A percentile compares a stretch with the other conserved stretches of the same genome.
These are phyloP conservation scores for Aegle marmelos DNA, from an alignment of 345 rosid genomes.

Conservation along the genomic window DNA sequence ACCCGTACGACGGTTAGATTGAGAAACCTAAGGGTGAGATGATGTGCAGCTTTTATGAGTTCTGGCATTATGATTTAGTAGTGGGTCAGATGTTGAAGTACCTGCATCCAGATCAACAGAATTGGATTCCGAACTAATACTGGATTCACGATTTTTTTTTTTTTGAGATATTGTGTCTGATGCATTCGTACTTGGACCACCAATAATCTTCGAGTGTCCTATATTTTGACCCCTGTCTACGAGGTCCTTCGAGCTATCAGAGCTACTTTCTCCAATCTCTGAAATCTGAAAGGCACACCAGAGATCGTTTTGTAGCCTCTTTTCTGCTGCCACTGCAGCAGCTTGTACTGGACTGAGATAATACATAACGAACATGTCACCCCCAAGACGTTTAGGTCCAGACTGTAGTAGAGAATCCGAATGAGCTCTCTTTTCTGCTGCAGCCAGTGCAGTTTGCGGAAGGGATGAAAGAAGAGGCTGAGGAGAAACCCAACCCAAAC, in stretches of 20 bases:
- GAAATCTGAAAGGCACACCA: constrained; percentile 75
- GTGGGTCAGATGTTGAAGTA: constrained; percentile 13
- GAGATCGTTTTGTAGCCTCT: constrained; percentile 76
- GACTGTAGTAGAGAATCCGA: constrained; percentile 60
- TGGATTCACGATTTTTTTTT: constrained; percentile 48
- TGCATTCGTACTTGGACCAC: constrained; percentile 15
- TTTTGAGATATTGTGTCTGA: constrained; percentile 31
- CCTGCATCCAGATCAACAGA: constrained; percentile 38
- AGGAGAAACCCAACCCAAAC: constrained; percentile 71
- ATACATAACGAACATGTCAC: constrained; percentile 69
- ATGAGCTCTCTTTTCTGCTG: constrained; percentile 74
- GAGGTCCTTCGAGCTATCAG: constrained; percentile 32
- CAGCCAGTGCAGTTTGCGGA: constrained; percentile 49
- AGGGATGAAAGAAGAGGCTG: constrained; percentile 71
- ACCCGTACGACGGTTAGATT: constrained; percentile 9
- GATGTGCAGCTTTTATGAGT: constrained; percentile 40
- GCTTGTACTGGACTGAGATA: constrained; percentile 89
- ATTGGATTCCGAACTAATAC: constrained; percentile 18
- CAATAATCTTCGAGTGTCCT: constrained; percentile 17
- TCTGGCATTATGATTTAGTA: constrained; percentile 11
- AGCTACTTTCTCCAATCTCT: constrained; percentile 43
- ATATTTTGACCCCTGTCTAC: constrained; percentile 16
- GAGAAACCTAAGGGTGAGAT: constrained; percentile 15
- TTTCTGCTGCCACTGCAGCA: constrained; percentile 97
- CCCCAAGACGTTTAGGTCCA: constrained; percentile 81